These are phyloP conservation scores for Rheum nobile DNA, from an alignment of 148 eudicot genomes.

Conservation along the genomic window DNA sequence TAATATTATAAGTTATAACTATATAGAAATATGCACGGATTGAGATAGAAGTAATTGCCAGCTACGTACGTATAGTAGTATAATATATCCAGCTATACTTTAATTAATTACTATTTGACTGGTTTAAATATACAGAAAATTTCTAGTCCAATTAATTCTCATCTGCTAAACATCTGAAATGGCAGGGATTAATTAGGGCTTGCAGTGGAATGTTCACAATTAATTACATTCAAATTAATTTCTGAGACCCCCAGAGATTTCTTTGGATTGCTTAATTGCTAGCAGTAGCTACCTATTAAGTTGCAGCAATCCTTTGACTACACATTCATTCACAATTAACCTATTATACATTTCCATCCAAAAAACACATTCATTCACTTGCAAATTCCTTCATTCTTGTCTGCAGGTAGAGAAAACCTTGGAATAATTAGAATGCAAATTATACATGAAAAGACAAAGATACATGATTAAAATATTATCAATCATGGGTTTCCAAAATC, in stretches of 20 bases:
- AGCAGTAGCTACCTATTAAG: background rate
- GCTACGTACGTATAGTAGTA: background rate
- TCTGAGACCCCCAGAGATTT: background rate
- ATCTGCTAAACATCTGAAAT: background rate
- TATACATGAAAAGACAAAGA: background rate
- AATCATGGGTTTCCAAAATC: background rate
- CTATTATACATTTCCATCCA: background rate
- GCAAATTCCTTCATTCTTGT: background rate
- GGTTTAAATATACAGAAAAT: background rate
- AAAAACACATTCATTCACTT: background rate
- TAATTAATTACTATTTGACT: background rate
- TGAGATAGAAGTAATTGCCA: background rate
- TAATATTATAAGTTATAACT: background rate
- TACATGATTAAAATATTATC: background rate
- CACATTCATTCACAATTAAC: background rate
- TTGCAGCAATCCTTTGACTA: constrained; percentile 1
- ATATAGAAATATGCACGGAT: background rate
- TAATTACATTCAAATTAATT: background rate
- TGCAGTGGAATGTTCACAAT: constrained; percentile 7
- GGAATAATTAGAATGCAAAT: background rate
- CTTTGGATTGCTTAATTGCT: background rate
- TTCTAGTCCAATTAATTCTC: background rate
- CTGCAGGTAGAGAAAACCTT: background rate
- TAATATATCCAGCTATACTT: background rate
- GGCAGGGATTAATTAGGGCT: background rate